Base-by-base conservation (phyloP, 78 protist species). In the Pigoraptor vietnamica region DNA sequence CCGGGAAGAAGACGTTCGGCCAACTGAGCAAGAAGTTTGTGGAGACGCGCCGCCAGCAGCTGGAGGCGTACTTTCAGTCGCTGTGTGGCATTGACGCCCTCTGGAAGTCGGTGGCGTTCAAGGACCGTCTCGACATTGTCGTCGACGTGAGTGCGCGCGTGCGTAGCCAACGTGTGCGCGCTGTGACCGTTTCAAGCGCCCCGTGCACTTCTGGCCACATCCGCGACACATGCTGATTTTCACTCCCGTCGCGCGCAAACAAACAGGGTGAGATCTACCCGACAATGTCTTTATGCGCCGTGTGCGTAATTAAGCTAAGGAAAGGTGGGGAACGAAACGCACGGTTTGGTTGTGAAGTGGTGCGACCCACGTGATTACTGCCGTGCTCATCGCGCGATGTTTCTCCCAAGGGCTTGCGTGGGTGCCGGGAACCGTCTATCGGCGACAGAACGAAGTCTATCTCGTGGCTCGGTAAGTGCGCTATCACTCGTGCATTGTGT, bases 1-100 rank as follows among this genome's bases (percentile, higher is more conserved):
- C 84, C 10, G 84, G 84, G 84, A 79, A 79, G n/a, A 79, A 79
- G n/a, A 79, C 84, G n/a, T 79, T 79, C 32, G n/a, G 84, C 84
- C 21, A 79, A 2, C 1, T 79, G 84, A 25, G 32, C 32, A 25
- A 14, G 14, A 79, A 79, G 9, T 79, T 79, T 79, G 84, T 79
- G 9, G 84, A 79, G 10, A 79, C 84, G 23, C 84, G 84, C 32
- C 84, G 84, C 23, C 34, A 14, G 34, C 32, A 14, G 21, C n/a
- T 79, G 10, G 84, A 79, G 32, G 32, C 21, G 84, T 79, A 79
- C 32, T 25, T 79, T 25, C 84, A 79, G 32, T 14, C n/a, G 32
- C 84, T 79, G 67, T 48, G 67, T 48, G 67, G 67, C 67, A 48
- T 48, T 48, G 67, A 48, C 14, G 67, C 14, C 29, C 67, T 48